These are phyloP conservation scores for Lepidopterella palustris DNA, from an alignment of 495 filamentous ascomycete genomes.

Conservation along the genomic window DNA sequence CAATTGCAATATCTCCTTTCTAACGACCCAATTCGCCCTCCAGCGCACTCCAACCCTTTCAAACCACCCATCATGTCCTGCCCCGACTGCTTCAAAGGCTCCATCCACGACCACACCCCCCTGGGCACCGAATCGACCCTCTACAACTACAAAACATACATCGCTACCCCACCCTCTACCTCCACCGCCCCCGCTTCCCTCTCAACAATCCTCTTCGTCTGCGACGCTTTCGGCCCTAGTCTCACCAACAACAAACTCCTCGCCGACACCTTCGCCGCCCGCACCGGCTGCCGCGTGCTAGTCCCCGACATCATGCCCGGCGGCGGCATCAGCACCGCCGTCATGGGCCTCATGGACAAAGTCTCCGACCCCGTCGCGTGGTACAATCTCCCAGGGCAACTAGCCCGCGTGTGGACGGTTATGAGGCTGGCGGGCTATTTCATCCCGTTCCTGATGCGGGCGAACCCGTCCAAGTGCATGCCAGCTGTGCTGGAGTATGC, in stretches of 20 bases:
- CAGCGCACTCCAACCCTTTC: too few species aligned
- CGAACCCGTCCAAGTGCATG: background rate
- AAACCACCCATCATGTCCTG: conserved; percentile 16
- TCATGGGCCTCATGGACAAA: conserved; percentile 16
- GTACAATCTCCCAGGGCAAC: conserved; percentile 13
- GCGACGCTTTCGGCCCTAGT: conserved; percentile 22
- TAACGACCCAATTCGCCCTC: too few species aligned
- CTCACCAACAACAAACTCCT: conserved; percentile 26
- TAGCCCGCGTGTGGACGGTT: background rate
- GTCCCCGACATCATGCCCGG: conserved; percentile 24
- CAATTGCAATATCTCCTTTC: too few species aligned
- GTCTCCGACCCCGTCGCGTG: conserved; percentile 4
- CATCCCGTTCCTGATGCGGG: conserved; percentile 11
- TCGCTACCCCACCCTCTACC: conserved; percentile 6
- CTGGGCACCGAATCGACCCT: conserved; percentile 6
- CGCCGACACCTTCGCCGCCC: conserved; percentile 20
- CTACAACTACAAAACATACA: conserved; percentile 18
- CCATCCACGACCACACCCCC: conserved; percentile 9
- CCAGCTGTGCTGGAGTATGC: conserved; percentile 12
- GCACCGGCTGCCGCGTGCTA: conserved; percentile 20
- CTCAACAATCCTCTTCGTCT: conserved; percentile 21
- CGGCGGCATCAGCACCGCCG: conserved; percentile 5
- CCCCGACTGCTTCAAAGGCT: conserved; percentile 24
- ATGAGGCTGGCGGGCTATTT: background rate
- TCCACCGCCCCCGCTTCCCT: background rate